Percentiles rank a stretch among this genome's conserved stretches.
These are phyloP conservation scores for Gossypium schwendimanii DNA, from an alignment of 441 rosid species.

Conservation along the genomic window DNA sequence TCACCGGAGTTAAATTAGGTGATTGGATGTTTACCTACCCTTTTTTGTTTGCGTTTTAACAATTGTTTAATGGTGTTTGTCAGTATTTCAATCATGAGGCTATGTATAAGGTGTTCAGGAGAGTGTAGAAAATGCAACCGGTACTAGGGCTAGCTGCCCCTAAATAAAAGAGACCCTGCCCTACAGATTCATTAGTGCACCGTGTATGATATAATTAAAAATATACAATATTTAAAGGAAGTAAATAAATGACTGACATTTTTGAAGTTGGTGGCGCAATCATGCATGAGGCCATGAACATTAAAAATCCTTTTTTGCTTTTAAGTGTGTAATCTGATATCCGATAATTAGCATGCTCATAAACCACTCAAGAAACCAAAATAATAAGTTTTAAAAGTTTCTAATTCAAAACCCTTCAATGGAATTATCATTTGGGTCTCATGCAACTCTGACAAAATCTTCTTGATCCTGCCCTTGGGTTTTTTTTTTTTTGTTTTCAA, in stretches of 20 bases:
- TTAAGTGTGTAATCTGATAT: not conserved
- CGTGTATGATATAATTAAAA: not conserved
- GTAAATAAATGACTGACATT: not conserved
- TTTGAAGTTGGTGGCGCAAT: conserved; percentile 11
- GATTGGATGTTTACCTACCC: conserved; percentile 1
- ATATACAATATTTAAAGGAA: not conserved
- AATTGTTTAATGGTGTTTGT: conserved; percentile 8
- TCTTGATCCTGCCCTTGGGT: not conserved
- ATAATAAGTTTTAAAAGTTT: not conserved
- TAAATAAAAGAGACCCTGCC: conserved; percentile 12
- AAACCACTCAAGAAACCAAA: not conserved
- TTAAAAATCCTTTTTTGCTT: not conserved
- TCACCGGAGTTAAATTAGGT: not conserved
- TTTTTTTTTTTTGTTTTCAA: not conserved
- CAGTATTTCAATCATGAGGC: conserved; percentile 47
- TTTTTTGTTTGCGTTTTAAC: not conserved
- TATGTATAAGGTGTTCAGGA: conserved; percentile 11
- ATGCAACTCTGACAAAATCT: conserved; percentile 8
- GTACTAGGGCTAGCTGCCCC: conserved; percentile 12
- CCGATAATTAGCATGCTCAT: not conserved
- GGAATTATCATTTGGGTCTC: conserved; percentile 13
- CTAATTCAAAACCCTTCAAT: not conserved
- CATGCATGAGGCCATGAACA: not conserved
- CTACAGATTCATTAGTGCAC: conserved; percentile 7
- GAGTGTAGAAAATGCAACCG: conserved; percentile 8